Evolutionary conservation across 768 basidiomycete genomes (phyloP), one percentile per base, ranked within the genome.

Genomic region (Lentinula guzmanii): DNA sequence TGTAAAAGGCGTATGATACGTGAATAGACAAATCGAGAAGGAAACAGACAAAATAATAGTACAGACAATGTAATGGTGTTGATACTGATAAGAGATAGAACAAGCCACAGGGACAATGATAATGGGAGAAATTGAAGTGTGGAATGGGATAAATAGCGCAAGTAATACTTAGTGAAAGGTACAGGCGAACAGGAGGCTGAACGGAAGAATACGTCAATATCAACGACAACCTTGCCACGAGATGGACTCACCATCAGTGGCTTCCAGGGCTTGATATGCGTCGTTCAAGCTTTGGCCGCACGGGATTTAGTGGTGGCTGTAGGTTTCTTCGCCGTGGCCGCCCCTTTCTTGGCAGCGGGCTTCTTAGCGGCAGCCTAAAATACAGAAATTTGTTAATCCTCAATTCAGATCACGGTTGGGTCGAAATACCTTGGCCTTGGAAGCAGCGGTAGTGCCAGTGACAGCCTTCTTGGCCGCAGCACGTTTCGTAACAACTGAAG

Each of bases 381-480:
- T 1, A 41, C 28, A 28, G 28, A 3, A 28, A 28, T 4, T 21
- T 10, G 18, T 55, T 16, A 55, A 15, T 21, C 16, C 5, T 21
- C 6, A 37, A 7, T 13, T 1, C 18, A 4, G 21, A 16, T 15
- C 5, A 43, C 7, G 16, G 41, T 15, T 4, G n/a, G 11, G 16
- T 21, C n/a, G 9, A 13, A 45, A 28, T 31, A 56, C 55, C 67
- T 77, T 78, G 64, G 75, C 73, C 7, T 70, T 71, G 11, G 74
- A 74, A 39, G 75, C 76, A 37, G 71, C 66, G 10, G 74, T 76
- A 0, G 76, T 74, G 8, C 86, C 84, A 42, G 82, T 86, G 28
- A 80, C 75, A 64, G 78, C 76, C 83, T 89, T 90, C 80, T 90
- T 90, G 8, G 81, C 84, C 1, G 78, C 51, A 35, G 79, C 83